These are phyloP conservation scores for Acacia pycnantha DNA, from an alignment of 331 rosid species.

Conservation along the genomic window DNA sequence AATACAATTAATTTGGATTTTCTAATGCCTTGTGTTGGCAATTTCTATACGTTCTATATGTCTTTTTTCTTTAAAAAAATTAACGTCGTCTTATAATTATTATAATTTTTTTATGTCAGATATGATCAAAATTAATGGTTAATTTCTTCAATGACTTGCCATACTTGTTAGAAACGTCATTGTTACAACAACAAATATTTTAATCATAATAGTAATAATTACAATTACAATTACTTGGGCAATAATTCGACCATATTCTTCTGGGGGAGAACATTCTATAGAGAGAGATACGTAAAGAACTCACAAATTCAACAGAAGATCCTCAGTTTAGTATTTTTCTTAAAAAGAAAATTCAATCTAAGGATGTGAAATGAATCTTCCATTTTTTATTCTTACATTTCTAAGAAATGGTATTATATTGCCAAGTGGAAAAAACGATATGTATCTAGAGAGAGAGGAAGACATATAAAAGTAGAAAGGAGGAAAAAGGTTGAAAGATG, in stretches of 20 bases:
- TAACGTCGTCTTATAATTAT: neutral
- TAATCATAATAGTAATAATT: no score
- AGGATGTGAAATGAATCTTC: neutral
- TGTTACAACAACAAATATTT: neutral
- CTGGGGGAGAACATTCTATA: neutral
- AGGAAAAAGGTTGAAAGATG: no score
- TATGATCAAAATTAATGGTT: neutral
- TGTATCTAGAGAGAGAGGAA: no score
- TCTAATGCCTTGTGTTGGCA: constrained; percentile 4
- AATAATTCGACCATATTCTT: neutral
- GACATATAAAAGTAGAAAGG: no score
- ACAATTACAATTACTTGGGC: neutral
- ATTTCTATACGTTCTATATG: neutral
- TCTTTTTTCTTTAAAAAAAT: no score
- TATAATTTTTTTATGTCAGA: neutral
- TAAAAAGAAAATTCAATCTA: neutral
- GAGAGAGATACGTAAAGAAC: neutral
- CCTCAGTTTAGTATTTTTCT: neutral
- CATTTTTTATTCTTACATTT: no score
- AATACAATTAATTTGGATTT: neutral
- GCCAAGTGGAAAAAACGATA: no score
- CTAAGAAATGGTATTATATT: no score
- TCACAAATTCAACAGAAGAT: neutral
- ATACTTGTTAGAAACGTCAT: neutral
- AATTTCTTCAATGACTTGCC: neutral